Percentiles rank a stretch among this genome's conserved stretches.
Evolutionary conservation across 108 stramenopile genomes (phyloP).

Genomic region (Bacterosira constricta): DNA sequence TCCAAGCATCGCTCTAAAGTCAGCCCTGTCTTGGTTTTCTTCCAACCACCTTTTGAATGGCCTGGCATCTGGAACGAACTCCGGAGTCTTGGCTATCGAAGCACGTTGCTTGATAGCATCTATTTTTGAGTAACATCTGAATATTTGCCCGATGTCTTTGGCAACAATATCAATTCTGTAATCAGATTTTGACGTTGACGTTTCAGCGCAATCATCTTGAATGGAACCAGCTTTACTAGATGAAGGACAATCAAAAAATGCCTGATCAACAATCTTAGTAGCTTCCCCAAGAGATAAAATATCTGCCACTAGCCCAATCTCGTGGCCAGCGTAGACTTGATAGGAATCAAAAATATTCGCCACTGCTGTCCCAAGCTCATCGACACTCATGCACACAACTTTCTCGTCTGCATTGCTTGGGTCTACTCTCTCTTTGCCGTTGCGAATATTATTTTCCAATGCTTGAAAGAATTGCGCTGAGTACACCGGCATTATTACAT

Average conservation of each 20-base stretch:
- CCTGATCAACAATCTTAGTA: conserved; percentile 35
- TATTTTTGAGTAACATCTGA: conserved; percentile 43
- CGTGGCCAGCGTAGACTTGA: conserved; percentile 68
- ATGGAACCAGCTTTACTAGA: conserved; percentile 3
- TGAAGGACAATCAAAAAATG: conserved; percentile 18
- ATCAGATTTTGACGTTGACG: conserved; percentile 5
- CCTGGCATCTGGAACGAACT: conserved; percentile 51
- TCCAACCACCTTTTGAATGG: conserved; percentile 60
- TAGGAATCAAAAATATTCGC: conserved; percentile 65
- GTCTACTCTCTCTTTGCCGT: conserved; percentile 13
- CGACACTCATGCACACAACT: conserved; percentile 59
- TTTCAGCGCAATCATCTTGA: conserved; percentile 25
- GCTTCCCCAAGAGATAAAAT: conserved; percentile 46
- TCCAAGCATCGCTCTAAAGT: conserved; percentile 65
- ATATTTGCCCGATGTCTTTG: conserved; percentile 68
- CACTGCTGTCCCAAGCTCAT: conserved; percentile 65
- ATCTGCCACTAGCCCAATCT: conserved; percentile 63
- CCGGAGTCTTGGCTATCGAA: conserved; percentile 56
- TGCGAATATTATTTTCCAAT: conserved; percentile 22
- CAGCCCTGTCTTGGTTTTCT: conserved; percentile 50
- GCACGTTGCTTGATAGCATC: conserved; percentile 47
- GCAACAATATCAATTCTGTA: conserved; percentile 53
- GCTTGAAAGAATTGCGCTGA: conserved; percentile 48
- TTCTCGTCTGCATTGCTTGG: conserved; percentile 28
- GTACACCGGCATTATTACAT: conserved; percentile 63